Percentiles rank a stretch among this genome's conserved stretches.
phyloP scores from a whole-genome alignment of 345 rosid species.

The Citrus trifoliata region DNA sequence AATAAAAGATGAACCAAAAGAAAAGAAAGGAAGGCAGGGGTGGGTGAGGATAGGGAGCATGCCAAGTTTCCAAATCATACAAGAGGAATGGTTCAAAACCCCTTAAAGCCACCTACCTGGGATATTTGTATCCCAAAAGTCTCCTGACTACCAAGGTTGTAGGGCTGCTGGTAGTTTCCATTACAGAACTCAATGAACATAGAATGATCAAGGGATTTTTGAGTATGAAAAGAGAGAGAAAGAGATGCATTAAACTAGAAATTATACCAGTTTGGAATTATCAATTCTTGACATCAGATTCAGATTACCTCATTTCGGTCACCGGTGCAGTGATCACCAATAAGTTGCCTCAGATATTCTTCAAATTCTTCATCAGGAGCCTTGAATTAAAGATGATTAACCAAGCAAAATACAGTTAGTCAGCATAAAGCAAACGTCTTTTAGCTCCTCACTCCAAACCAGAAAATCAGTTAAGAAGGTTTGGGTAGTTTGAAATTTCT shows the following conservation, averaged over 20 bases:
- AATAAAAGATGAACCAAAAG: neutral
- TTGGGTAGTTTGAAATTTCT: neutral
- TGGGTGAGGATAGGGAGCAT: neutral
- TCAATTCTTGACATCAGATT: conserved; percentile 14
- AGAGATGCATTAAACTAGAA: neutral
- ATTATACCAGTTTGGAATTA: neutral
- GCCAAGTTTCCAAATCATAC: neutral
- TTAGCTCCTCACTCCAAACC: neutral
- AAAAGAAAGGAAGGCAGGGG: too few species aligned
- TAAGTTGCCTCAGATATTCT: conserved; percentile 79
- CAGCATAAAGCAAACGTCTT: neutral
- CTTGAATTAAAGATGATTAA: conserved; percentile 33
- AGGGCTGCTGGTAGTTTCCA: neutral
- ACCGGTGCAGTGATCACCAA: conserved; percentile 76
- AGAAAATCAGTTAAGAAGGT: neutral
- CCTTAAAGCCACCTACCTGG: neutral
- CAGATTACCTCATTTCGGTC: conserved; percentile 79
- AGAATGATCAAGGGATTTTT: neutral
- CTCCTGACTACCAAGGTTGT: neutral
- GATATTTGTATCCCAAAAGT: neutral
- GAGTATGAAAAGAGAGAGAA: neutral
- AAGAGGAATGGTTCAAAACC: neutral
- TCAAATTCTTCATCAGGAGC: conserved; percentile 99
- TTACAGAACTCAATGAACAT: neutral
- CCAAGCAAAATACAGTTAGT: conserved; percentile 7